Conservation (phyloP, 176 grass and related monocot genomes). For the Bothriochloa decipiens region DNA sequence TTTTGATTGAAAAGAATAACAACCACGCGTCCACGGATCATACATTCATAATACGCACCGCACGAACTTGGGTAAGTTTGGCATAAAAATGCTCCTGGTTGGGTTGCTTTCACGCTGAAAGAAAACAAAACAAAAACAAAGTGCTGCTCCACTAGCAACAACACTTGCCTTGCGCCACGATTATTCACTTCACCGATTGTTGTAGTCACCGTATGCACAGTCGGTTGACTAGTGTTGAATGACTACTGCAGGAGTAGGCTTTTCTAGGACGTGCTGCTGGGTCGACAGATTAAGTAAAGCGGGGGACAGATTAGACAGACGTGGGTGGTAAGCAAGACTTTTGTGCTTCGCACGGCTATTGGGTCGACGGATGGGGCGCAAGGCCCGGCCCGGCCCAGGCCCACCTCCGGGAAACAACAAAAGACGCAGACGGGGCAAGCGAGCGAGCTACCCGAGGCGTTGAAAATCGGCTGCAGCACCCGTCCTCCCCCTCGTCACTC, state of each 20-base stretch:
- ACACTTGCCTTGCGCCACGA: neutral
- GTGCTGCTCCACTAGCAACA: neutral
- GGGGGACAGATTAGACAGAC: neutral
- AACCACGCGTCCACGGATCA: neutral
- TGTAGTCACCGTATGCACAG: neutral
- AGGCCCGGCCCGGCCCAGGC: neutral
- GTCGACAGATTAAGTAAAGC: neutral
- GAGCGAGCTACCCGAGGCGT: slow-evolving; percentile 39
- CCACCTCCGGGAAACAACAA: slow-evolving; percentile 18
- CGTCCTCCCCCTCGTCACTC: neutral
- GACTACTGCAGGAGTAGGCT: neutral
- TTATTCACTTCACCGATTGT: neutral
- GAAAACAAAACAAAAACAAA: neutral
- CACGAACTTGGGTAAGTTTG: neutral
- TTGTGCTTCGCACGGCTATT: neutral
- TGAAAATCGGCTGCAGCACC: neutral
- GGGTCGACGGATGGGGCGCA: slow-evolving; percentile 22
- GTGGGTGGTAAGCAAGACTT: neutral
- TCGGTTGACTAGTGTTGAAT: neutral
- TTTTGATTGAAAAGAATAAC: too few relatives aligned
- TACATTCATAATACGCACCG: neutral
- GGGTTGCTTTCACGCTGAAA: neutral
- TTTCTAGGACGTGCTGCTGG: neutral
- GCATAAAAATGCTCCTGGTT: neutral
- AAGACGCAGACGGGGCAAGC: slow-evolving; percentile 20